phyloP scores from a whole-genome alignment of 768 basidiomycete genomes.

The Hericium rajendrae region DNA sequence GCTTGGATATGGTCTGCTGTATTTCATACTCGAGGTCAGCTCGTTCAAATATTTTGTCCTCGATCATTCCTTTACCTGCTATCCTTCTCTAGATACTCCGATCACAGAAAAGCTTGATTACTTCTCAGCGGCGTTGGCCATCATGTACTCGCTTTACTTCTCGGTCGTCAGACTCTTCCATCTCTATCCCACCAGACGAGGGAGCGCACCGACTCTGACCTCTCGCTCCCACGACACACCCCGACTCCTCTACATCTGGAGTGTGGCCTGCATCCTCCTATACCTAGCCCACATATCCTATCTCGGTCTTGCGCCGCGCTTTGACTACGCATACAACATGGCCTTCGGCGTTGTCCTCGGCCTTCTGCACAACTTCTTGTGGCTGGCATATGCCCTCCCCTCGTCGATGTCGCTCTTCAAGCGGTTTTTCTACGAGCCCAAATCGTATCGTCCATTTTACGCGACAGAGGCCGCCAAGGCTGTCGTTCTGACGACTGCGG shows the following conservation, averaged over 20 bases:
- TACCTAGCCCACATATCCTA: constrained; percentile 74
- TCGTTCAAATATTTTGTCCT: background rate
- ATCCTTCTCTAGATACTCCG: constrained; percentile 49
- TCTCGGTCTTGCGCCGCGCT: constrained; percentile 62
- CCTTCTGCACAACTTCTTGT: constrained; percentile 68
- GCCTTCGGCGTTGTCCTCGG: constrained; percentile 72
- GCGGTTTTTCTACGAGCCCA: constrained; percentile 45
- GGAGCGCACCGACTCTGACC: constrained; percentile 2
- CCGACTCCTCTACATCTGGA: constrained; percentile 29
- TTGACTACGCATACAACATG: constrained; percentile 94
- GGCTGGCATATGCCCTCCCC: constrained; percentile 66
- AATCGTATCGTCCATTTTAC: constrained; percentile 49
- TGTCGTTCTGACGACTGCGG: constrained; percentile 60
- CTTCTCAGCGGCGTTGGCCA: constrained; percentile 84
- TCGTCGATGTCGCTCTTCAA: constrained; percentile 34
- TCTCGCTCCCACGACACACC: constrained; percentile 4
- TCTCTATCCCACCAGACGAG: constrained; percentile 41
- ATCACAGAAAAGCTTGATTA: constrained; percentile 89
- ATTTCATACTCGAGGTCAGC: constrained; percentile 86
- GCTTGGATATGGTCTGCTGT: constrained; percentile 90
- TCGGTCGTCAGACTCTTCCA: constrained; percentile 69
- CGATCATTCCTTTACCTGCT: background rate
- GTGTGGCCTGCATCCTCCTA: constrained; percentile 39
- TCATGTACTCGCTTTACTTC: constrained; percentile 73
- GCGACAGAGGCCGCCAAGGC: constrained; percentile 47